These are phyloP conservation scores for Inga leiocalycina DNA, from an alignment of 306 rosid genomes.

Conservation along the genomic window DNA sequence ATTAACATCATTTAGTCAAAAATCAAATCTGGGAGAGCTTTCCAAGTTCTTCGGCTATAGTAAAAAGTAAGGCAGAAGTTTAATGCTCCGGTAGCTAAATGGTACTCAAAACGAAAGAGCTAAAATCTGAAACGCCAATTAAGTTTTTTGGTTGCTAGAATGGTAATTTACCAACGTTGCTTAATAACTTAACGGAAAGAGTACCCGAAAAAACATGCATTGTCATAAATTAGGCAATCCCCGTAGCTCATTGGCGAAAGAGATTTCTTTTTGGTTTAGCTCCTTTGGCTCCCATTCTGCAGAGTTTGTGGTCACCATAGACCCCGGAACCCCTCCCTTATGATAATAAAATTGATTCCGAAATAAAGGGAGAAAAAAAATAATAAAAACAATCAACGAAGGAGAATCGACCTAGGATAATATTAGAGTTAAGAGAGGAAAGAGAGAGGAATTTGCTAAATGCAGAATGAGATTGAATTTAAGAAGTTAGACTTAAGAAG, in stretches of 20 bases:
- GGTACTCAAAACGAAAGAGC: slow-evolving; percentile 2
- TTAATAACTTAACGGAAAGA: slow-evolving; percentile 27
- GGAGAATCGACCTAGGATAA: slow-evolving; percentile 17
- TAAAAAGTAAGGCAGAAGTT: slow-evolving; percentile 22
- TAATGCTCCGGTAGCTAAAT: background rate
- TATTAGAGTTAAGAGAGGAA: background rate
- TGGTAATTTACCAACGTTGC: slow-evolving; percentile 18
- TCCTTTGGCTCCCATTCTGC: slow-evolving; percentile 10
- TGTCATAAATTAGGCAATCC: slow-evolving; percentile 18
- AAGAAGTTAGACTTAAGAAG: background rate
- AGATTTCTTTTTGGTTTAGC: background rate
- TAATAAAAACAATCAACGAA: background rate
- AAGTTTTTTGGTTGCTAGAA: background rate
- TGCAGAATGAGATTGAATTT: background rate
- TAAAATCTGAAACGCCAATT: slow-evolving; percentile 33
- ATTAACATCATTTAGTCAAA: slow-evolving; percentile 7
- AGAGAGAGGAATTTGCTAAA: background rate
- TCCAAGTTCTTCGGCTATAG: slow-evolving; percentile 2
- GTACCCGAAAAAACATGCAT: slow-evolving; percentile 10
- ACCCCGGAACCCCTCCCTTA: slow-evolving; percentile 3
- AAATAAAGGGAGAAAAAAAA: background rate
- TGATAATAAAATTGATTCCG: slow-evolving; percentile 10
- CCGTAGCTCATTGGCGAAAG: background rate
- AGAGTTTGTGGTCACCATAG: slow-evolving; percentile 13
- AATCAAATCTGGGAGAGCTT: slow-evolving; percentile 28